Base-by-base conservation (phyloP, 768 basidiomycete genomes). In the Lentinula aciculospora region DNA sequence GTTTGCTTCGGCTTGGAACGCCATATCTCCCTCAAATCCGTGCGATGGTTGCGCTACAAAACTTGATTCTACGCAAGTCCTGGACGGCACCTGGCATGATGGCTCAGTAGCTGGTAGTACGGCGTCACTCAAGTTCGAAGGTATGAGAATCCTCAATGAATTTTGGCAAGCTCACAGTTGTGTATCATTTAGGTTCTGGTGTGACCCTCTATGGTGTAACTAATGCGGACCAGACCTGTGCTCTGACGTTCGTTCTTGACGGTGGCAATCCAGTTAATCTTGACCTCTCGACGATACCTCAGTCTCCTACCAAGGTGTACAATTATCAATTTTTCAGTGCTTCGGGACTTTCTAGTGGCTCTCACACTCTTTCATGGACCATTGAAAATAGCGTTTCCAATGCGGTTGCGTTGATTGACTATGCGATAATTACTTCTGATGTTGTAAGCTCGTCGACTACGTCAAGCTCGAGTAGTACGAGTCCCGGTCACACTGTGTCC, bases 31-130 rank as follows among this genome's bases (percentile, higher is more conserved):
- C 2, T 46, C 44, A 13, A 15, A 46, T 21, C 44, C 44, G 9
- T 46, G 44, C 27, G 27, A 28, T 28, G 44, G 44, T 9, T 46
- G 23, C 85, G 81, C 62, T 86, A 88, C 61, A 76, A 84, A 66
- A 83, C 83, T 23, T 77, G 86, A 13, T 86, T 78, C 59, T 58
- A 84, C 17, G 84, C 81, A 0, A 88, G 86, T 60, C 69, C 77
- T 21, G 69, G 76, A 49, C 19, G 47, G 47, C 6, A 49, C 47
- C n/a, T 49, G 47, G 47, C 25, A 32, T n/a, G 47, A 49, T 28
- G 47, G 47, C 7, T 49, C 47, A 13, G 47, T 49, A 49, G 47
- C 47, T 12, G 47, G 47, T 4, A 49, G 47, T 31, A 49, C 47
- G n/a, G 47, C 27, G 25, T 49, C 47, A 10, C 17, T 49, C 47